Evolutionary conservation across 225 moss, liverwort and hornwort species (phyloP).

Genomic region (Pseudoscleropodium purum): DNA sequence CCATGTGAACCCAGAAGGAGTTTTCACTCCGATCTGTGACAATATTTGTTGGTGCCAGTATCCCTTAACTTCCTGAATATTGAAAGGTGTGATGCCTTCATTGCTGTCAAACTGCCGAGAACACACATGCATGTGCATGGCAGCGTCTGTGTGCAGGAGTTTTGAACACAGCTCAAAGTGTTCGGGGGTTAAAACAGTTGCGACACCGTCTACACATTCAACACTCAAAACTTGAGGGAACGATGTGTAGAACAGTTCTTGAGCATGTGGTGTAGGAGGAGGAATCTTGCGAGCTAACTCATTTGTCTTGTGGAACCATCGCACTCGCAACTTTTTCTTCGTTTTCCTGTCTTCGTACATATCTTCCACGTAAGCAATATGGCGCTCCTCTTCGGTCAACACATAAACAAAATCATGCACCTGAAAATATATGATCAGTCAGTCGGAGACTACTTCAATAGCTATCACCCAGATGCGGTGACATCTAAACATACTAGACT

Average conservation of each 20-base stretch:
- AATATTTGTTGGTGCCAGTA: conserved; percentile 64
- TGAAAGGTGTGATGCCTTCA: conserved; percentile 67
- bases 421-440: conserved; percentile 20
- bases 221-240: conserved; percentile 79
- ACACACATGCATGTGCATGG: conserved; percentile 48
- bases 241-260: conserved; percentile 67
- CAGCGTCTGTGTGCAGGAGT: conserved; percentile 12
- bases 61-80: conserved; percentile 61
- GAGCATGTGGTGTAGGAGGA: conserved; percentile 50
- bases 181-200: conserved; percentile 62
- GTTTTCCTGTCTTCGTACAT: conserved; percentile 77
- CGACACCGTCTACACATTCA: conserved; percentile 86
- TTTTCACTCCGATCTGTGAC: conserved; percentile 24
- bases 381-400: conserved; percentile 78
- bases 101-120: conserved; percentile 63
- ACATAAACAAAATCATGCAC: conserved; percentile 77
- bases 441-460: not conserved
- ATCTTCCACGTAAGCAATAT: conserved; percentile 80
- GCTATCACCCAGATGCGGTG: not conserved
- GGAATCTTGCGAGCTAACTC: conserved; percentile 76
- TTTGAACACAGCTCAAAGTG: conserved; percentile 52
- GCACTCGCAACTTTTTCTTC: conserved; percentile 77
- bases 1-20: conserved; percentile 20
- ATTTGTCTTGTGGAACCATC: conserved; percentile 81
- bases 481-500: not conserved